phyloP scores from a whole-genome alignment of 2,329 filamentous ascomycete species.

The Aspergillus uvarum region DNA sequence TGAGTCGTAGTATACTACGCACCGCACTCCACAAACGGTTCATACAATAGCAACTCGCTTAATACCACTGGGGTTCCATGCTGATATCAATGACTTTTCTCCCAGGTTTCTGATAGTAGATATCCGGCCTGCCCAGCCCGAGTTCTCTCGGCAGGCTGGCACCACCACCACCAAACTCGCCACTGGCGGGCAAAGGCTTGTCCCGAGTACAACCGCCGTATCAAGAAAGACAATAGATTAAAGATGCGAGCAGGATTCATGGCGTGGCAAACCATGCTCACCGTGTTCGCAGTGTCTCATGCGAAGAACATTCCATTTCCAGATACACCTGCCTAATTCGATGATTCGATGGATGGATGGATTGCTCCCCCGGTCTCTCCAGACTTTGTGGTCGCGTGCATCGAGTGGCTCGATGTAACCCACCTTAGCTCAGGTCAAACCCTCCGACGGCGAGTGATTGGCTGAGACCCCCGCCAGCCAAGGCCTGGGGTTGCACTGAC shows the following conservation, averaged over 20 bases:
- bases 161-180: background rate
- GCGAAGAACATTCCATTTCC: background rate
- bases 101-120: too few relatives aligned
- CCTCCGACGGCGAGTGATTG: background rate
- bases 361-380: background rate
- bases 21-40: too few relatives aligned
- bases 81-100: background rate
- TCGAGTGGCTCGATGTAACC: background rate
- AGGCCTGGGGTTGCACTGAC: slow-evolving; percentile 27
- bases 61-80: too few relatives aligned
- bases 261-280: too few relatives aligned
- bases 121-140: background rate
- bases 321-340: background rate
- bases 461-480: slow-evolving; percentile 12
- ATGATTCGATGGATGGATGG: background rate
- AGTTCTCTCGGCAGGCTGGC: background rate
- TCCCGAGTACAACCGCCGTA: background rate
- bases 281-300: background rate
- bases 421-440: background rate
- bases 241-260: too few relatives aligned
- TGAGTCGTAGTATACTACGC: too few relatives aligned
- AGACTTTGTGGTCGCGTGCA: background rate
- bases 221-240: background rate
- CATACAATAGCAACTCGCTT: too few relatives aligned
- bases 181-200: background rate